Evolutionary conservation across 805 yeast genomes (phyloP).

Genomic region (Sugiyamaella americana): DNA sequence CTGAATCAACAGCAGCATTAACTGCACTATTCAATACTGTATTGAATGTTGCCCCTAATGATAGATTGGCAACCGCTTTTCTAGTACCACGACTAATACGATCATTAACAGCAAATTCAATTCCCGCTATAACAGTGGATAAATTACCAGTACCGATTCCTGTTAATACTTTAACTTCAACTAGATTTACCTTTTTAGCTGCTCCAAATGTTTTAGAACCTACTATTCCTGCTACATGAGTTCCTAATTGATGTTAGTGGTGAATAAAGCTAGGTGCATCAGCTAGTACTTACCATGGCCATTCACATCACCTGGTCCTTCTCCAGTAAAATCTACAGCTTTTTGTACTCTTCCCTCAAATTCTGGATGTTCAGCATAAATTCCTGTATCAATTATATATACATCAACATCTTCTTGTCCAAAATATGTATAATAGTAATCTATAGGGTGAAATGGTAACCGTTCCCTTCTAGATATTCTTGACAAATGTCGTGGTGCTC

Average conservation of each 20-base stretch:
- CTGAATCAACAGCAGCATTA: constrained; percentile 65
- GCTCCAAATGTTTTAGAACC: constrained; percentile 80
- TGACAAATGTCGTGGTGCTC: constrained; percentile 48
- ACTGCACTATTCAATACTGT: constrained; percentile 67
- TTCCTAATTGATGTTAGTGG: constrained; percentile 27
- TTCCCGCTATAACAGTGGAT: constrained; percentile 33
- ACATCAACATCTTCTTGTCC: constrained; percentile 60
- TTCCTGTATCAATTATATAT: constrained; percentile 82
- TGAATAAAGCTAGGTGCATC: constrained; percentile 79
- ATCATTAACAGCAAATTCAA: constrained; percentile 32
- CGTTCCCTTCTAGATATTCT: constrained; percentile 27
- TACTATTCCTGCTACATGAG: constrained; percentile 86
- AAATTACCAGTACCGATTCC: constrained; percentile 58
- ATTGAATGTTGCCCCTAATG: constrained; percentile 71
- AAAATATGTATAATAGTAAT: constrained; percentile 22
- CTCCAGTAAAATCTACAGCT: constrained; percentile 43
- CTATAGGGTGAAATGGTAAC: constrained; percentile 28
- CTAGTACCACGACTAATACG: constrained; percentile 15
- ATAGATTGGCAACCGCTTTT: constrained; percentile 66
- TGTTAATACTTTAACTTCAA: constrained; percentile 73
- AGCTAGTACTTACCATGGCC: constrained; percentile 69
- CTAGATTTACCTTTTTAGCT: constrained; percentile 58
- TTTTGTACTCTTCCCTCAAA: constrained; percentile 39
- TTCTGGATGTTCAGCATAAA: constrained; percentile 38
- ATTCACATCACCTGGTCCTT: constrained; percentile 55